phyloP scores from a whole-genome alignment of 768 basidiomycete genomes.

The Ephemerocybe angulata region DNA sequence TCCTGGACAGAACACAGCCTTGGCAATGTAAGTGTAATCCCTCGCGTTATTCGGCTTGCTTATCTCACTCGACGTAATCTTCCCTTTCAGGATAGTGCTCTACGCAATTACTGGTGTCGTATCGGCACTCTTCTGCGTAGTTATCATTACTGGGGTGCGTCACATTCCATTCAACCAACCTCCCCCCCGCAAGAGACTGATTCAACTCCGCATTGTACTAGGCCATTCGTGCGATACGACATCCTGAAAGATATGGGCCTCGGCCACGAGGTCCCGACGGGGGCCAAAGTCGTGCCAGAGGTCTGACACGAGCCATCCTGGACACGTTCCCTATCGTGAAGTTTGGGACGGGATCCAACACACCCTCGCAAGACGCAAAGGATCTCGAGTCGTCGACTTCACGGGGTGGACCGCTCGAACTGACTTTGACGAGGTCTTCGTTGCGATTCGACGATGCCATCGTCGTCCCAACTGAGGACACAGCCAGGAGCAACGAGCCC shows the following conservation, averaged over 20 bases:
- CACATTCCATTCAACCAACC: neutral
- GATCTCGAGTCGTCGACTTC: conserved; percentile 1
- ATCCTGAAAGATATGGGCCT: conserved; percentile 91
- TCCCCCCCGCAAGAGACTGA: neutral
- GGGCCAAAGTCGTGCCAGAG: conserved; percentile 68
- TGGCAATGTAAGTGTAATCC: conserved; percentile 64
- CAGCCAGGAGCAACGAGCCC: neutral
- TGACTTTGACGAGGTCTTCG: neutral
- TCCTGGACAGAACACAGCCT: conserved; percentile 40
- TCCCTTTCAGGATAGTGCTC: conserved; percentile 60
- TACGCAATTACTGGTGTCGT: conserved; percentile 90
- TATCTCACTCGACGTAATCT: neutral
- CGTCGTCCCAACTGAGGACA: neutral
- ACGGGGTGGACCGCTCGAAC: neutral
- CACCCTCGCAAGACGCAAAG: neutral
- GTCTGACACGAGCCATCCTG: conserved; percentile 86
- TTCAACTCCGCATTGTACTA: conserved; percentile 23
- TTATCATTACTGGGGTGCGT: conserved; percentile 80
- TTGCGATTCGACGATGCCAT: neutral
- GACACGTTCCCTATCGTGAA: conserved; percentile 96
- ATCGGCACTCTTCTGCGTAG: conserved; percentile 76
- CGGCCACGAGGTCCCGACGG: conserved; percentile 40
- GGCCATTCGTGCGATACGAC: conserved; percentile 78
- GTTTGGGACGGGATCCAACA: conserved; percentile 46
- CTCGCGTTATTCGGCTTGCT: conserved; percentile 4